Percentiles rank a stretch among this genome's conserved stretches.
These are phyloP conservation scores for Paramecium bursaria DNA, from an alignment of 73 alveolate genomes.

Conservation along the genomic window DNA sequence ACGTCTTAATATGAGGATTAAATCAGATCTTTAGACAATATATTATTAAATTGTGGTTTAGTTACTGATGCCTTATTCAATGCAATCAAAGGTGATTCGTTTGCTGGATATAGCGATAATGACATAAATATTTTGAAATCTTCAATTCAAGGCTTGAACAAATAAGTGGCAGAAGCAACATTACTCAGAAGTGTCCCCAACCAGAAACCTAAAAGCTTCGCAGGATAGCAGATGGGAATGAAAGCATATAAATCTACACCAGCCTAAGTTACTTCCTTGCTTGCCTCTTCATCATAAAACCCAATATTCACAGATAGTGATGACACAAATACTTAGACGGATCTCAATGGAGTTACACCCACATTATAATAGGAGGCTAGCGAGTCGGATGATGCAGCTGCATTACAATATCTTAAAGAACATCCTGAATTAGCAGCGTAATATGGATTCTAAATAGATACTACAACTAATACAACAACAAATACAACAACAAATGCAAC, in stretches of 20 bases:
- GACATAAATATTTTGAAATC: neutral
- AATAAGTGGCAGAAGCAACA: neutral
- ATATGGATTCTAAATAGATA: too few species aligned
- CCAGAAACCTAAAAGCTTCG: slow-evolving; percentile 15
- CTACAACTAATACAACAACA: too few species aligned
- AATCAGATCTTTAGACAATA: slow-evolving; percentile 2
- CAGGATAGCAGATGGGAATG: slow-evolving; percentile 15
- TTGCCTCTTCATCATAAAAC: too few species aligned
- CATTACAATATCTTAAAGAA: too few species aligned
- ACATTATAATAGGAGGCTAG: too few species aligned
- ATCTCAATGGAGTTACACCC: too few species aligned
- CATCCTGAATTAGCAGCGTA: too few species aligned
- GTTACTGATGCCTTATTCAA: slow-evolving; percentile 1
- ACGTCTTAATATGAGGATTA: slow-evolving; percentile 9
- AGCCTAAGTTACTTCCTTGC: neutral
- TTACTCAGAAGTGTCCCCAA: slow-evolving; percentile 23
- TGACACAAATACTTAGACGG: too few species aligned
- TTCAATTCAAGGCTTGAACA: neutral
- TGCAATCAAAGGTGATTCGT: neutral
- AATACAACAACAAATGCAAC: too few species aligned
- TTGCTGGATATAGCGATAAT: neutral
- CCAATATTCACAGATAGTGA: too few species aligned
- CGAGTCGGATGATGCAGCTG: too few species aligned
- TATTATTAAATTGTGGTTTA: neutral
- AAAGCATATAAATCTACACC: slow-evolving; percentile 35